Evolutionary conservation across 176 grass and related monocot genomes (phyloP).

Genomic region (Urochloa ruziziensis): DNA sequence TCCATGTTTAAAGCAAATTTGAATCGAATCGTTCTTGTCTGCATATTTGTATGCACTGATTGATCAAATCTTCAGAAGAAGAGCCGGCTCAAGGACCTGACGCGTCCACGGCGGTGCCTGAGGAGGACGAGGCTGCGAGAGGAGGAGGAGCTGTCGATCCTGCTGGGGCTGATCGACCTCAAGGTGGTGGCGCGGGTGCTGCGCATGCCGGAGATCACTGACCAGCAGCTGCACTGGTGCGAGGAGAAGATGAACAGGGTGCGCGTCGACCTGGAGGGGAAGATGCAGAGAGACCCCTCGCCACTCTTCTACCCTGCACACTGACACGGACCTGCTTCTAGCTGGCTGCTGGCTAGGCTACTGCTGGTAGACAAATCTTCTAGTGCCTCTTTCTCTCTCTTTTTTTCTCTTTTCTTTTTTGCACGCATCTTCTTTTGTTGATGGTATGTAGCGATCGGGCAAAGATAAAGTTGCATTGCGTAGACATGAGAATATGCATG

Average conservation of each 20-base stretch:
- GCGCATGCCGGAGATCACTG: constrained; percentile 65
- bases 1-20: neutral
- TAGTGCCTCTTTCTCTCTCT: neutral
- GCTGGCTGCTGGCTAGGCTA: neutral
- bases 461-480: constrained; percentile 57
- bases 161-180: constrained; percentile 82
- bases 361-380: neutral
- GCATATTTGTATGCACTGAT: neutral
- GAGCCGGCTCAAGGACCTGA: constrained; percentile 67
- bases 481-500: constrained; percentile 62
- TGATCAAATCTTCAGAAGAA: constrained; percentile 62
- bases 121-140: constrained; percentile 59
- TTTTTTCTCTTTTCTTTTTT: neutral
- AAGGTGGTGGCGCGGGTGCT: constrained; percentile 79
- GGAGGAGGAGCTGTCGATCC: constrained; percentile 62
- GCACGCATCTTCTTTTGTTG: neutral
- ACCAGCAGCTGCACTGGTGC: constrained; percentile 91
- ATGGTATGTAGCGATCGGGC: constrained; percentile 25
- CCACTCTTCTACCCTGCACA: constrained; percentile 87
- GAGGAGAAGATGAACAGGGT: constrained; percentile 91
- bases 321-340: constrained; percentile 33
- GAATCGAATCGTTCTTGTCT: neutral
- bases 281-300: constrained; percentile 70
- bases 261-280: constrained; percentile 49
- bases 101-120: constrained; percentile 56